Conservation (phyloP, 495 filamentous ascomycete genomes). For the Tuber aestivum region DNA sequence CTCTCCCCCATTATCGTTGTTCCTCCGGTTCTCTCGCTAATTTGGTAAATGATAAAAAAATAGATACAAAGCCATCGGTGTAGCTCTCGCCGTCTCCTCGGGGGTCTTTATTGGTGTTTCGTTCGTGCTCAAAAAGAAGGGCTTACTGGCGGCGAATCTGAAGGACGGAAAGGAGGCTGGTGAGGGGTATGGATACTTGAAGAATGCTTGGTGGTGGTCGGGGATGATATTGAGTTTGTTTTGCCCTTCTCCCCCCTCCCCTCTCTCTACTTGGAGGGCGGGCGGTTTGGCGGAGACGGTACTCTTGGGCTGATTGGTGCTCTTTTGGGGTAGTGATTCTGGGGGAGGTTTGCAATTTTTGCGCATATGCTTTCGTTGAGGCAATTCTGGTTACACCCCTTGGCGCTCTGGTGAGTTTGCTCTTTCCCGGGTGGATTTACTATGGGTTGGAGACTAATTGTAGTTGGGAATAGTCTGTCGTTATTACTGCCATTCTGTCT, state of each 20-base stretch:
- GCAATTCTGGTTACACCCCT: conserved; percentile 93
- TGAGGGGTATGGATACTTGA: conserved; percentile 96
- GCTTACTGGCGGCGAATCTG: conserved; percentile 81
- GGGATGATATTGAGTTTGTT: conserved; percentile 76
- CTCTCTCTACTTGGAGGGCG: neutral
- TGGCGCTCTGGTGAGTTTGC: conserved; percentile 59
- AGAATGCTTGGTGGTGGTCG: conserved; percentile 90
- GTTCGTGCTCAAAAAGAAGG: conserved; percentile 92
- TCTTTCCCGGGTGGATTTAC: neutral
- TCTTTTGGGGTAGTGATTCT: conserved; percentile 59
- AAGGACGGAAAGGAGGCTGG: conserved; percentile 88
- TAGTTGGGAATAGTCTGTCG: conserved; percentile 58
- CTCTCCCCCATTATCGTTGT: neutral
- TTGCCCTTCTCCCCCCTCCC: neutral
- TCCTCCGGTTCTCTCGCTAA: conserved; percentile 12
- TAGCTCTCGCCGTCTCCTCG: conserved; percentile 77
- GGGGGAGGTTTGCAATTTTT: conserved; percentile 95
- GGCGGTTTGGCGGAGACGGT: neutral
- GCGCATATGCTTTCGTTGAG: conserved; percentile 94
- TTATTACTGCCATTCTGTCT: conserved; percentile 85
- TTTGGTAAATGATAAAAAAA: neutral
- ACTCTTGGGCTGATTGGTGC: conserved; percentile 6
- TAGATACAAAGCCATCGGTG: conserved; percentile 78
- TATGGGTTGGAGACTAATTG: conserved; percentile 12
- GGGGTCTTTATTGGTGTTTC: conserved; percentile 92